Evolutionary conservation across 768 basidiomycete genomes (phyloP), one percentile per base, ranked within the genome.

Genomic region (Coprinopsis cinerea): DNA sequence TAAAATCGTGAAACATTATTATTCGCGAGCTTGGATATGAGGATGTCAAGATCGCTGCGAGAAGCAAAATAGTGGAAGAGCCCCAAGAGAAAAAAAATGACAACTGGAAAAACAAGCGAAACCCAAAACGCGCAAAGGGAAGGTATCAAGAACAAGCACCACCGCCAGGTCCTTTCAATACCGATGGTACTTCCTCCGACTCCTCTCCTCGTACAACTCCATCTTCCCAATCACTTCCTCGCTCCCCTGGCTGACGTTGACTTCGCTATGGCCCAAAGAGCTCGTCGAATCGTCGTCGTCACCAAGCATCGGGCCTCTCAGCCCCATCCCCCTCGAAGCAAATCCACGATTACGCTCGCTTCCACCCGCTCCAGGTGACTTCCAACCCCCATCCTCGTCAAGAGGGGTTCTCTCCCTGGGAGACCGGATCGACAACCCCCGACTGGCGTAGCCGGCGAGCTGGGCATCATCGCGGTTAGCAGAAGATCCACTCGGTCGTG

Each of bases 211-310:
- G 28, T 44, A 51, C 43, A 51, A 14, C n/a, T 81, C 79, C 68
- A 82, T 67, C 55, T 73, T 60, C 34, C 81, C 81, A 48, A 82
- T 67, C 5, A 81, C 78, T 63, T 82, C 79, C 53, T 72, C 74
- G 56, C 66, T 76, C 44, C 66, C 77, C 62, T 67, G 69, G 41
- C 65, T 64, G 14, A 54, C 57, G 15, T 52, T 55, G 42, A 48
- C 55, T 10, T 61, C 60, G 42, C 64, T 61, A 27, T 52, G 54
- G 39, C 49, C 62, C 32, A 60, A 44, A 2, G 57, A 62, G 34
- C 62, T 63, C 25, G 58, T 59, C 48, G 26, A 41, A 10, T 20
- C 41, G 11, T 57, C 61, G 36, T 53, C 54, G 20, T 60, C 60
- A 4, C 55, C 52, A 20, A 56, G 56, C 23, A 60, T 49, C 13